Conservation (phyloP, 352 stramenopile genomes). For the Phytophthora foliorum region DNA sequence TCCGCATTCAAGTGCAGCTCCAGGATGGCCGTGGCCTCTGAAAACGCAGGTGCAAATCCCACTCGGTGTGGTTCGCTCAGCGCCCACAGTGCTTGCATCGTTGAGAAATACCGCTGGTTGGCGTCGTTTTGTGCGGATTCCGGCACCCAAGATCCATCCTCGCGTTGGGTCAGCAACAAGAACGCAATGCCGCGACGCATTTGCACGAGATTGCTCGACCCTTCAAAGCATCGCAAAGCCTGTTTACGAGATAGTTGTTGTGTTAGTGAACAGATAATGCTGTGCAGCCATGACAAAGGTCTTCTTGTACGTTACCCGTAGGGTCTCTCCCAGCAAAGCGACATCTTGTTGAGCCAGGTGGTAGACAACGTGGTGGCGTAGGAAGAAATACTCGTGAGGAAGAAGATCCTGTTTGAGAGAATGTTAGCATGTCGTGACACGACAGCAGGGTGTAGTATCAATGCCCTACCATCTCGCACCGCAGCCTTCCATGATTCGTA, state of each 20-base stretch:
- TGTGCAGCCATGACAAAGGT: neutral
- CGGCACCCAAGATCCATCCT: constrained; percentile 68
- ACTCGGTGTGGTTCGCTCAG: constrained; percentile 53
- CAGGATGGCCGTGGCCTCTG: constrained; percentile 57
- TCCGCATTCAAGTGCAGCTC: constrained; percentile 75
- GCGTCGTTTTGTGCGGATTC: constrained; percentile 27
- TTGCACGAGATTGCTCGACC: constrained; percentile 71
- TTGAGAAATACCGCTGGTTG: constrained; percentile 55
- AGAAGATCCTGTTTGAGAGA: constrained; percentile 75
- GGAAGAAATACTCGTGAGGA: constrained; percentile 92
- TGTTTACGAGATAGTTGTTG: constrained; percentile 29
- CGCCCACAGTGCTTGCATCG: constrained; percentile 58
- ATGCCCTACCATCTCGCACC: constrained; percentile 64
- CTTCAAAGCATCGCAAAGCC: constrained; percentile 81
- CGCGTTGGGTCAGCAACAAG: constrained; percentile 63
- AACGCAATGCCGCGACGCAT: constrained; percentile 78
- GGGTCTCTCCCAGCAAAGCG: constrained; percentile 71
- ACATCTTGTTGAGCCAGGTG: constrained; percentile 83
- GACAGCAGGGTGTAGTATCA: neutral
- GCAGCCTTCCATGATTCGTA: constrained; percentile 82
- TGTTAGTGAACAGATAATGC: constrained; percentile 1
- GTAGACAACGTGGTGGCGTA: constrained; percentile 85
- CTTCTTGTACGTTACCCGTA: constrained; percentile 52
- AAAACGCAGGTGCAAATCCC: constrained; percentile 76
- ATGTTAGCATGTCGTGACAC: constrained; percentile 5